phyloP scores from a whole-genome alignment of 306 rosid species.

The Inga laurina region DNA sequence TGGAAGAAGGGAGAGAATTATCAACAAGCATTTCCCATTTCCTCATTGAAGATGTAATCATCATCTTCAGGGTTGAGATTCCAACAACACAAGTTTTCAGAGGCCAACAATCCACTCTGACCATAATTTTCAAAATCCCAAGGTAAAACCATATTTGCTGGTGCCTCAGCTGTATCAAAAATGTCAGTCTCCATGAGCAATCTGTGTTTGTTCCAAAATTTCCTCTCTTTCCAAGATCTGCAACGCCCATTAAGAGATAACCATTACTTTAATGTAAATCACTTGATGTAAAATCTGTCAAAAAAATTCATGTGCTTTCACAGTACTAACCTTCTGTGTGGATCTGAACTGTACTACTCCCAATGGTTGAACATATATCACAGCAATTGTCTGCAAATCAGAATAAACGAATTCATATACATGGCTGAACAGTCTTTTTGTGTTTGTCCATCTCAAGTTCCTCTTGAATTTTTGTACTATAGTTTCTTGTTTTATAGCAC shows the following conservation, averaged over 20 bases:
- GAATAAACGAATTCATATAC: slow-evolving; percentile 34
- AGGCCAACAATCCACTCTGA: slow-evolving; percentile 49
- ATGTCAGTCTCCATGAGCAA: slow-evolving; percentile 44
- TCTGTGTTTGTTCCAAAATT: slow-evolving; percentile 55
- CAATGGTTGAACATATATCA: slow-evolving; percentile 52
- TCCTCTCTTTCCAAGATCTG: slow-evolving; percentile 60
- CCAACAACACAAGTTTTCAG: slow-evolving; percentile 45
- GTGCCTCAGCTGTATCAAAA: slow-evolving; percentile 17
- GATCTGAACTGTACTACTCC: slow-evolving; percentile 87
- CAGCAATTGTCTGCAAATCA: slow-evolving; percentile 70
- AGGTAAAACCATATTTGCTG: slow-evolving; percentile 34
- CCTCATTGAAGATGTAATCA: slow-evolving; percentile 26
- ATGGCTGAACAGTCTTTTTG: no score
- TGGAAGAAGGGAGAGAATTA: slow-evolving; percentile 25
- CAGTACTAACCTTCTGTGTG: slow-evolving; percentile 59
- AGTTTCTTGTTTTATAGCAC: slow-evolving; percentile 39
- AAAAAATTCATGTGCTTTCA: not conserved
- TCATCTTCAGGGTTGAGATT: slow-evolving; percentile 24
- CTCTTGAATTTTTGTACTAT: not conserved
- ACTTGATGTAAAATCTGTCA: not conserved
- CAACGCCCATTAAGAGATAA: slow-evolving; percentile 26
- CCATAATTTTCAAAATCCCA: slow-evolving; percentile 45
- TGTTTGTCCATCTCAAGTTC: not conserved
- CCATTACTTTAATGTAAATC: not conserved
- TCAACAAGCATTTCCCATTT: slow-evolving; percentile 30